Base-by-base conservation (phyloP, 2,329 filamentous ascomycete genomes). In the Claviceps pusilla region DNA sequence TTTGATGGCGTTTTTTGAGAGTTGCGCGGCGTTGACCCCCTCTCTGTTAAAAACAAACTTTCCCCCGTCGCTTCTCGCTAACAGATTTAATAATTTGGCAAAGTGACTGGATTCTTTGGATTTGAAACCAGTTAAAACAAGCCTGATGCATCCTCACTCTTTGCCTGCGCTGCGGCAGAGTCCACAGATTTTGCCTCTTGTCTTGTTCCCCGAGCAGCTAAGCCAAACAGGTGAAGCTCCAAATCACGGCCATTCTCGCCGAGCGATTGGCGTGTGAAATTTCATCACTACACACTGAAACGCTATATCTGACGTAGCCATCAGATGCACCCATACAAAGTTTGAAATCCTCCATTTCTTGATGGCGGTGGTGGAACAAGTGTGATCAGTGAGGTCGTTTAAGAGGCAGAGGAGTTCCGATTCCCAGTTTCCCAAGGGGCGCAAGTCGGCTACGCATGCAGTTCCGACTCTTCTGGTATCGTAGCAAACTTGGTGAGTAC, bases 401-500 rank as follows among this genome's bases (percentile, higher is more conserved):
- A 24, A 39, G 12, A 39, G 37, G 37, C 14, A n/a, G 39, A 5
- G 16, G n/a, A 14, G 24, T 29, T 47, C 28, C 24, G 11, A 12
- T 28, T 10, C 1, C n/a, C 7, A 19, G 24, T 42, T 10, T 2
- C 2, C 24, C 31, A 19, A 4, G 6, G 14, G 19, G 10, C 3
- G 5, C 33, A 19, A 52, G 11, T 45, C 7, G 28, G 42, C 51
- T 48, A 31, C 42, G 24, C 10, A 28, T 33, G 48, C 28, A 39
- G 14, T 63, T 67, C 66, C 0, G 61, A 60, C 57, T 89, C 87
- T 64, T 91, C 87, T 0, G 78, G 80, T 35, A 93, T 94, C 0
- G 89, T 89, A 4, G 86, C 80, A 65, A 89, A 91, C 64, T 89
- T 89, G 64, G 85, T 87, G 12, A 95, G 73, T 0, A 95, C 88